Evolutionary conservation across 208 protist genomes (phyloP).

Genomic region (Leishmania arabica): DNA sequence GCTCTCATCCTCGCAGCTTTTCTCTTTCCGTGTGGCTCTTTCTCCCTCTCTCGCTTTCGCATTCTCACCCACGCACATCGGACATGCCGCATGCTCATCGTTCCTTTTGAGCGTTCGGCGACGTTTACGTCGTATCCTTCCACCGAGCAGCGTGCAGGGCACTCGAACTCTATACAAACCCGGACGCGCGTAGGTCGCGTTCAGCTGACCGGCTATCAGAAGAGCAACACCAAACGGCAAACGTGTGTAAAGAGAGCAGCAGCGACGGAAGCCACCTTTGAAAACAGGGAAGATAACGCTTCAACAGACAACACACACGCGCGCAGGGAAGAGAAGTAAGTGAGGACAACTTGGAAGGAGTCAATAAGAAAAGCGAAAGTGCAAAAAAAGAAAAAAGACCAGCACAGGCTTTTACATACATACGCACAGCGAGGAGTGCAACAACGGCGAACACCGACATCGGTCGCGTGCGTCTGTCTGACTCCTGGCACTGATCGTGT

Average conservation of each 20-base stretch:
- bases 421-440: neutral
- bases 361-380: neutral
- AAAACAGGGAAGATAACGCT: neutral
- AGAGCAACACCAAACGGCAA: neutral
- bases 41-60: constrained; percentile 4
- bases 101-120: neutral
- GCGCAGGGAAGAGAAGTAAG: neutral
- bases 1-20: neutral
- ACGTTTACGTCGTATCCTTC: neutral
- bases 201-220: neutral
- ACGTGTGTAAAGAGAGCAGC: neutral
- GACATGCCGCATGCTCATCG: neutral
- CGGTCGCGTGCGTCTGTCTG: neutral
- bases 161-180: neutral
- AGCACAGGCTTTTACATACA: neutral
- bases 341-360: neutral
- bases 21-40: neutral
- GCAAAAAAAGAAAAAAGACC: neutral
- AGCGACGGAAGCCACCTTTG: neutral
- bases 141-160: neutral
- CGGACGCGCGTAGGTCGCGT: neutral
- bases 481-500: neutral
- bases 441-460: neutral
- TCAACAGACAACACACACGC: neutral
- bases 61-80: neutral